Evolutionary conservation across 345 rosid genomes (phyloP).

Genomic region (Citrus unshiu): DNA sequence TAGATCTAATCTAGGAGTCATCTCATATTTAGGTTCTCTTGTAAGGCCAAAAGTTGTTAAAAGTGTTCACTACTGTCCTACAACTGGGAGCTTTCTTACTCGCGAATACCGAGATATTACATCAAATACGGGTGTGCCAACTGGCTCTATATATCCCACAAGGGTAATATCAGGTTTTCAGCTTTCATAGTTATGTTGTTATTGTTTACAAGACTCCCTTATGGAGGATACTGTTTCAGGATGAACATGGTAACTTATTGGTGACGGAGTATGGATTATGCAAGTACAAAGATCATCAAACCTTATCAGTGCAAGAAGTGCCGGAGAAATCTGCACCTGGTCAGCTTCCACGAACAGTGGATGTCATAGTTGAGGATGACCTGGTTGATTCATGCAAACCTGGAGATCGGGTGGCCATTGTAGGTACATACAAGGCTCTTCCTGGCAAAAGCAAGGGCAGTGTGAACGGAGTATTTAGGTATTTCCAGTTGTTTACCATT

Average conservation of each 20-base stretch:
- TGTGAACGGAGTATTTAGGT: conserved; percentile 98
- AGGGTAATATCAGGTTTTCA: conserved; percentile 52
- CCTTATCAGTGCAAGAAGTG: conserved; percentile 95
- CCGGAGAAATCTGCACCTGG: conserved; percentile 99
- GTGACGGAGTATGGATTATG: conserved; percentile 96
- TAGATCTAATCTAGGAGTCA: neutral
- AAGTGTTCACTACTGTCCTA: conserved; percentile 94
- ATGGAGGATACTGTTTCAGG: conserved; percentile 46
- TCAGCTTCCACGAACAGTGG: conserved; percentile 97
- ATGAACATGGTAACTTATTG: conserved; percentile 82
- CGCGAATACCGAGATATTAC: conserved; percentile 95
- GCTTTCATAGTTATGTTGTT: conserved; percentile 2
- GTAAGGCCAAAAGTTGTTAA: conserved; percentile 98
- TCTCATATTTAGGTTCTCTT: conserved; percentile 69
- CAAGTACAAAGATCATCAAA: conserved; percentile 95
- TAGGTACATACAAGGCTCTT: conserved; percentile 92
- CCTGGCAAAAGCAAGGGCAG: conserved; percentile 95
- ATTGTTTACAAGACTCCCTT: conserved; percentile 1
- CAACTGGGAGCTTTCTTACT: conserved; percentile 60
- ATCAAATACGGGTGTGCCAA: conserved; percentile 82
- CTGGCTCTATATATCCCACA: conserved; percentile 97
- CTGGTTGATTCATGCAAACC: conserved; percentile 97
- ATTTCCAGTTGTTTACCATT: neutral
- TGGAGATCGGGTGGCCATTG: conserved; percentile 94
- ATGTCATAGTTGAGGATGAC: conserved; percentile 94